Evolutionary conservation across 2,329 filamentous ascomycete genomes (phyloP), one percentile per base, ranked within the genome.

Genomic region (Zymoseptoria crescenta): DNA sequence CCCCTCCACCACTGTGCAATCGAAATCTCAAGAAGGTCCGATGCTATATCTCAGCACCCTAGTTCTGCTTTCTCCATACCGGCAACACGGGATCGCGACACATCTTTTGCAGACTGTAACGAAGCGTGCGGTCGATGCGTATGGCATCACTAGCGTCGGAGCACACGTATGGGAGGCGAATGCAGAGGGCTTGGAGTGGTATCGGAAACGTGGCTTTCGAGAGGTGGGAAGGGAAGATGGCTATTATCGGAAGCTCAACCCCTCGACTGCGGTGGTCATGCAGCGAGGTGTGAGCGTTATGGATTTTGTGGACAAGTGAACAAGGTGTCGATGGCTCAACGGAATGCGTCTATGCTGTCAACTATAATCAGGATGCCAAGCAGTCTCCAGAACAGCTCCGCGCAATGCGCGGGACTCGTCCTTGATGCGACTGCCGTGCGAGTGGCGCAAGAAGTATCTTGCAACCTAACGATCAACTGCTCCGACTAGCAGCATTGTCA

Each of bases 131-230:
- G 75, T 80, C 4, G 74, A 75, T 30, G 73, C 79, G 57, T 80
- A 84, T 62, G 77, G 78, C 27, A 78, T 82, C 27, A 72, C 71
- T 9, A 75, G 73, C 13, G 78, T 86, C 20, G 83, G 81, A 2
- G 84, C 84, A 9, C 84, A 87, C 70, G 83, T 86, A 0, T 86
- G 85, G 78, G 83, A 84, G 64, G 80, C 78, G 21, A 87, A 87
- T 58, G 75, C 78, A 19, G 83, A 85, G 54, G 84, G 78, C 0
- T 65, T 84, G 63, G 75, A 77, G 53, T 87, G 84, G 84, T 87
- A 87, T 72, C 68, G 71, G 51, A 79, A 80, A 62, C 75, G 83
- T 4, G 82, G 81, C 0, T 87, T 87, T 61, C 74, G 74, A 61
- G 75, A 81, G 49, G 73, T 79, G 19, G 76, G 74, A 2, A 72